phyloP scores from a whole-genome alignment of 2,329 filamentous ascomycete genomes.

The Thelonectria olida region DNA sequence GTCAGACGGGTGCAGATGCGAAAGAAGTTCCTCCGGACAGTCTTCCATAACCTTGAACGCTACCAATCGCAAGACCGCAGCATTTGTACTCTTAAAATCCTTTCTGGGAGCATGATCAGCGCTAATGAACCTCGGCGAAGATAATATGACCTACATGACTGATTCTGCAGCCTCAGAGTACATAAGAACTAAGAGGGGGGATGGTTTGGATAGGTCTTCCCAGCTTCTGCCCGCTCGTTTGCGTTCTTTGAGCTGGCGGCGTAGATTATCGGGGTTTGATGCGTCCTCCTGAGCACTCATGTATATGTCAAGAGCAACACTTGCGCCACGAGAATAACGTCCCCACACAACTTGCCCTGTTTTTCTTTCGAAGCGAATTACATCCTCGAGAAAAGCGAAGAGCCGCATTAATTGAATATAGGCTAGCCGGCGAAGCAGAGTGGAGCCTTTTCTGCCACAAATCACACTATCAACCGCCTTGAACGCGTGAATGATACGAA shows the following conservation, averaged over 20 bases:
- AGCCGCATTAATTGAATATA: neutral
- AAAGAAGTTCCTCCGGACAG: no score
- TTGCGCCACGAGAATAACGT: neutral
- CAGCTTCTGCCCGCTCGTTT: neutral
- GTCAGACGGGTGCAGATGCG: no score
- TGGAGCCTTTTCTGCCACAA: neutral
- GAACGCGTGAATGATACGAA: neutral
- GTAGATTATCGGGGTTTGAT: neutral
- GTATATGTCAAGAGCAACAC: conserved; percentile 1
- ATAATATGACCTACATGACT: neutral
- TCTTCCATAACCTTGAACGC: no score
- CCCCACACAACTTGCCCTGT: neutral
- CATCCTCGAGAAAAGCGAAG: neutral
- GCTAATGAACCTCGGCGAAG: no score
- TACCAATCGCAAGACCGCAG: no score
- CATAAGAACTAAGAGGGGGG: neutral
- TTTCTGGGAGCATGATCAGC: no score
- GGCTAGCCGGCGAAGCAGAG: neutral
- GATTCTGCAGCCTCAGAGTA: neutral
- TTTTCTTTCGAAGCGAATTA: neutral
- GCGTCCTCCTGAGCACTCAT: neutral
- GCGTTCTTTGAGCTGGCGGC: neutral
- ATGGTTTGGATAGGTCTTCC: neutral
- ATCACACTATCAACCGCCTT: neutral
- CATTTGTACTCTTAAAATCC: no score